These are phyloP conservation scores for Penicillium hordei DNA, from an alignment of 2,329 filamentous ascomycete species.

Conservation along the genomic window DNA sequence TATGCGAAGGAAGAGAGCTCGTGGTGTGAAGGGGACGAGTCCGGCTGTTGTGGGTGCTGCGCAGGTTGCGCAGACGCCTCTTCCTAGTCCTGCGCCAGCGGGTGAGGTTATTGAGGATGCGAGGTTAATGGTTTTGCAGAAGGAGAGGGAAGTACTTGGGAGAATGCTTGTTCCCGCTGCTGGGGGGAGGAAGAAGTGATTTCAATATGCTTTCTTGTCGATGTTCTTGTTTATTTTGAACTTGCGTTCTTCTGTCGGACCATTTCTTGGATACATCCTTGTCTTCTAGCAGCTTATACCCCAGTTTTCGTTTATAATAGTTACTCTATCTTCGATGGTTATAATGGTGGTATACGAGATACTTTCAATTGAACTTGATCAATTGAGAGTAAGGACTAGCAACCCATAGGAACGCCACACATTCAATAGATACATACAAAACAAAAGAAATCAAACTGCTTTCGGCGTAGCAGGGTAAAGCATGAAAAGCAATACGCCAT, in stretches of 20 bases:
- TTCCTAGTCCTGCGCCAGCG: constrained; percentile 43
- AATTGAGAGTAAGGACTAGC: background rate
- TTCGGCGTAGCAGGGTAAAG: background rate
- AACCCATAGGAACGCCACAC: constrained; percentile 15
- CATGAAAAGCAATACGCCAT: background rate
- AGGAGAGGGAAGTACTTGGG: constrained; percentile 66
- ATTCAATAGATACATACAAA: constrained; percentile 28
- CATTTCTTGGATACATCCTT: background rate
- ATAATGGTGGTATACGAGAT: background rate
- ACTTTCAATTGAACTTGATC: background rate
- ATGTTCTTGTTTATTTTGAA: background rate
- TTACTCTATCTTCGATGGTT: background rate
- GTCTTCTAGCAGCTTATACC: constrained; percentile 6
- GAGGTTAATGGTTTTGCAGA: constrained; percentile 63
- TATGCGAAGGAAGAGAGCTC: constrained; percentile 35
- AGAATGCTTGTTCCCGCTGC: constrained; percentile 57
- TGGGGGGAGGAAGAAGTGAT: constrained; percentile 31
- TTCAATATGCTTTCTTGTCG: background rate
- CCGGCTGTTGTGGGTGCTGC: constrained; percentile 18
- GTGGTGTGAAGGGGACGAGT: constrained; percentile 35
- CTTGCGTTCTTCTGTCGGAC: background rate
- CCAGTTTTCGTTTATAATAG: background rate
- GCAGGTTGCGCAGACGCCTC: constrained; percentile 18
- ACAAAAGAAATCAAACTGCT: constrained; percentile 8
- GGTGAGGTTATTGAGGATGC: constrained; percentile 61